Base-by-base conservation (phyloP, 257 asterid genomes). In the Anisodus tanguticus region DNA sequence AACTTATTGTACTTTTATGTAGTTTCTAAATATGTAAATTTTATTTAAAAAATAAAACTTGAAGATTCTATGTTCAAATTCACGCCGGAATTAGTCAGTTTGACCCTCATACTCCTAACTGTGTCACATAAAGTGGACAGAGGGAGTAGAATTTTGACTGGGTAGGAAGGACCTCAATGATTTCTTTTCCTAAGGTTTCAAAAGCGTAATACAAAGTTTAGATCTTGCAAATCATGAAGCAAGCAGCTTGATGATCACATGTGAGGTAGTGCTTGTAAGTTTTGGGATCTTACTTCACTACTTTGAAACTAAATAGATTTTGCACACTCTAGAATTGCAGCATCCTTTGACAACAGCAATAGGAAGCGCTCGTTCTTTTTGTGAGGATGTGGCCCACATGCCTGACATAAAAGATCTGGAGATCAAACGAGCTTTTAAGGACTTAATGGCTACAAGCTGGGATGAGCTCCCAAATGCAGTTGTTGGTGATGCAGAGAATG, bases 401-500 rank as follows among this genome's bases (percentile, higher is more conserved):
- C 98, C 98, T 80, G 88, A 54, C 49, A 88, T 97, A 79, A 89
- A 90, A 66, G 98, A 97, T 88, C 85, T 72, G 3, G 95, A 91
- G 76, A 89, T 97, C 54, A 88, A 90, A 71, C 88, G 90, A 80
- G 97, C 94, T 31, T 89, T 97, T 62, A 95, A 95, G 89, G 98
- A 97, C 91, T 91, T 95, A 83, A 91, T 97, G 93, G 98, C 98
- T 13, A 63, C 93, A 84, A 85, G 85, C 87, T 97, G 98, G 98
- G 96, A 94, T 84, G 93, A 94, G 84, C 88, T 95, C 80, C 93
- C 98, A 31, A 60, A 90, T 62, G 86, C 96, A 63, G 97, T 93
- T n/a, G 88, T 93, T 64, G 86, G 84, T 35, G 93, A 88, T 86
- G 95, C 87, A 67, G 92, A 85, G 85, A 88, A 88, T 68, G 98